Evolutionary conservation across 2,329 filamentous ascomycete genomes (phyloP).

Genomic region (Penicillium hordei): DNA sequence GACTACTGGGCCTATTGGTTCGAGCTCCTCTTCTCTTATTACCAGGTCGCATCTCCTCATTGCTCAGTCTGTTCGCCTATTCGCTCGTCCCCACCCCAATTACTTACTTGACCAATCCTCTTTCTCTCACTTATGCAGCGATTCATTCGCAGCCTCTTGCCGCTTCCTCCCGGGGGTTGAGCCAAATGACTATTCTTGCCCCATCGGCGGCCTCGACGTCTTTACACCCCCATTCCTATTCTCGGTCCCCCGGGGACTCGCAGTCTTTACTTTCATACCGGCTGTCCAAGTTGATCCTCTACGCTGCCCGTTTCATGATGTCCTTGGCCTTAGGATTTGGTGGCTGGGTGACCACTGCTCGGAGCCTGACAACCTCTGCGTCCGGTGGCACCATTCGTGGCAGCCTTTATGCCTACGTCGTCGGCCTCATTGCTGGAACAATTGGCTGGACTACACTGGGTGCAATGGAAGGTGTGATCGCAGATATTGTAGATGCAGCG

Average conservation of each 20-base stretch:
- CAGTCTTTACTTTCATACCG: conserved; percentile 76
- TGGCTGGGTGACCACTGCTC: conserved; percentile 93
- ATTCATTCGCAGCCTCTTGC: conserved; percentile 86
- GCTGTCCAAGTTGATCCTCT: conserved; percentile 84
- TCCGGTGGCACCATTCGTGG: conserved; percentile 57
- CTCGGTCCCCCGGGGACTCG: conserved; percentile 41
- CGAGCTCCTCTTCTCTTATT: conserved; percentile 82
- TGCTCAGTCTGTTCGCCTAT: conserved; percentile 70
- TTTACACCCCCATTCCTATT: conserved; percentile 47
- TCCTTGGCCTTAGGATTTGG: conserved; percentile 86
- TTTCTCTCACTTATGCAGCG: conserved; percentile 88
- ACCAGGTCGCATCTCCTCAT: conserved; percentile 69
- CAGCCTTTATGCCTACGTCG: conserved; percentile 90
- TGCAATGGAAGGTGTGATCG: conserved; percentile 84
- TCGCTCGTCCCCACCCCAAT: conserved; percentile 83
- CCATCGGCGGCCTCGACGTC: conserved; percentile 69
- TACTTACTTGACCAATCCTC: conserved; percentile 80
- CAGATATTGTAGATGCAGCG: conserved; percentile 82
- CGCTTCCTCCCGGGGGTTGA: conserved; percentile 73
- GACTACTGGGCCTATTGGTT: conserved; percentile 74
- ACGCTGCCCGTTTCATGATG: conserved; percentile 89
- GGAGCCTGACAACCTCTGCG: conserved; percentile 66
- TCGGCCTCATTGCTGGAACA: conserved; percentile 86
- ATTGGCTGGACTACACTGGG: conserved; percentile 94
- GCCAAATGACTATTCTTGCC: conserved; percentile 77